A percentile compares a stretch with the other conserved stretches of the same genome.
phyloP scores from a whole-genome alignment of 257 asterid genomes.

The Haberlea rhodopensis region DNA sequence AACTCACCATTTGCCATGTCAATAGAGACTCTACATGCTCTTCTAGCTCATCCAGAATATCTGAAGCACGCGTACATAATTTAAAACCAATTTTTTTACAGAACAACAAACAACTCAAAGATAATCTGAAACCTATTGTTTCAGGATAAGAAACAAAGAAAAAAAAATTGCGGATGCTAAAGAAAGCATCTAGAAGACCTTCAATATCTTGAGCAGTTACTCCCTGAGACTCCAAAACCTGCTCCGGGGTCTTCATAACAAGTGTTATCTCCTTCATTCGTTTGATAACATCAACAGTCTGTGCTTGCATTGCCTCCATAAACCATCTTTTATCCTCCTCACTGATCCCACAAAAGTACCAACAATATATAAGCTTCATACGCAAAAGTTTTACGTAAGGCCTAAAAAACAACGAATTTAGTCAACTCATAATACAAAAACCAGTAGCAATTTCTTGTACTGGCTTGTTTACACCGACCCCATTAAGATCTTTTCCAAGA shows the following conservation, averaged over 20 bases:
- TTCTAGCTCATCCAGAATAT: slow-evolving; percentile 86
- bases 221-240: slow-evolving; percentile 81
- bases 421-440: slow-evolving; percentile 2
- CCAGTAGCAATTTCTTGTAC: background rate
- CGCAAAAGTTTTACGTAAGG: background rate
- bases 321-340: slow-evolving; percentile 94
- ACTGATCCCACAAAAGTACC: slow-evolving; percentile 32
- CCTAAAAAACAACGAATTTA: slow-evolving; percentile 7
- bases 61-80: slow-evolving; percentile 30
- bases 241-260: slow-evolving; percentile 83
- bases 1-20: slow-evolving; percentile 95
- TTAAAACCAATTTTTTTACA: background rate
- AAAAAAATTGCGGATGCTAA: background rate
- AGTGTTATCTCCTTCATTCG: slow-evolving; percentile 88
- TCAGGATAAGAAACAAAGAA: background rate
- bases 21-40: slow-evolving; percentile 90
- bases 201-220: slow-evolving; percentile 76
- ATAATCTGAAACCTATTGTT: background rate
- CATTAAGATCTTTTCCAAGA: background rate
- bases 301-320: slow-evolving; percentile 95
- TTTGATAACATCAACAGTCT: slow-evolving; percentile 73
- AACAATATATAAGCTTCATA: background rate
- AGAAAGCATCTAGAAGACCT: slow-evolving; percentile 34
- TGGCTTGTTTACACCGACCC: background rate
- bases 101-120: background rate